Conservation (phyloP, 2,329 filamentous ascomycete species). For the Claviceps citrina region DNA sequence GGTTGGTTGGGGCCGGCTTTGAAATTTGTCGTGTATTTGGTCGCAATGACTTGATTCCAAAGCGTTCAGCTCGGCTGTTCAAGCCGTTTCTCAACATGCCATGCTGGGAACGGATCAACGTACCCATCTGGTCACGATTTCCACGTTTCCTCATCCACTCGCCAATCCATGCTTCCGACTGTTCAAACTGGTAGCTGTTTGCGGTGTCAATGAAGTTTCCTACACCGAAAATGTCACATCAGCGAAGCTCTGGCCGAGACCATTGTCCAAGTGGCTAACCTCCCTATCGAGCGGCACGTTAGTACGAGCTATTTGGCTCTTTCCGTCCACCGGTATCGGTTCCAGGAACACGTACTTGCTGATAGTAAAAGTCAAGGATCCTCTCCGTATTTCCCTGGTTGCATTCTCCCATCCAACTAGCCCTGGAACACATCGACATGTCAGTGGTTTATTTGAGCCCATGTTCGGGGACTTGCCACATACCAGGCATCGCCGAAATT, state of each 20-base stretch:
- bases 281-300: constrained; percentile 11
- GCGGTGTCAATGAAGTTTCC: constrained; percentile 64
- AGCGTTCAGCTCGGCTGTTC: not conserved
- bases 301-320: not conserved
- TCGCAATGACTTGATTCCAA: constrained; percentile 43
- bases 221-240: not conserved
- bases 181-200: constrained; percentile 49
- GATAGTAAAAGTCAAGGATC: constrained; percentile 51
- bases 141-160: constrained; percentile 53
- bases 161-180: constrained; percentile 52
- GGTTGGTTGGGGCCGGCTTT: constrained; percentile 24
- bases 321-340: not conserved
- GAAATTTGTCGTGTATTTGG: constrained; percentile 51
- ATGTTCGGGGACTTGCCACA: constrained; percentile 2
- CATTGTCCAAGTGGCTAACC: constrained; percentile 8
- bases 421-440: constrained; percentile 21
- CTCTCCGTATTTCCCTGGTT: constrained; percentile 44
- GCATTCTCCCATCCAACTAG: constrained; percentile 46
- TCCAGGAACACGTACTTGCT: constrained; percentile 25
- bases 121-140: constrained; percentile 49
- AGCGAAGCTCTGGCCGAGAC: not conserved
- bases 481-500: constrained; percentile 44
- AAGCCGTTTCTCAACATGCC: not conserved
- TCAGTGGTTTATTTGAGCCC: not conserved
- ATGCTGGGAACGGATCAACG: not conserved